Evolutionary conservation across 2,329 filamentous ascomycete species (phyloP).

Genomic region (Sporothrix protearum): DNA sequence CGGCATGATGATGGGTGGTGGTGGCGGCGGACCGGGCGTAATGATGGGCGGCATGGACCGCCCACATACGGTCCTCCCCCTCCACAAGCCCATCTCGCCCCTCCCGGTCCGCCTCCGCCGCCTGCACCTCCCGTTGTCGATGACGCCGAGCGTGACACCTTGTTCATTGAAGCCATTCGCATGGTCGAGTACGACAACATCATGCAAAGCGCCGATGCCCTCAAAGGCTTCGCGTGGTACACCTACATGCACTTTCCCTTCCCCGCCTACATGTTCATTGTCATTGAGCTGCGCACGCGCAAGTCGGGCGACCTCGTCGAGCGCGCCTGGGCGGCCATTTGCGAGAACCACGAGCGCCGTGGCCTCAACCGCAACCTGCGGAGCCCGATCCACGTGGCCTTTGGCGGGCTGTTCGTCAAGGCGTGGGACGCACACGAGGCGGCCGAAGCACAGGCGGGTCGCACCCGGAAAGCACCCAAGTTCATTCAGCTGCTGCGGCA

Average conservation of each 20-base stretch:
- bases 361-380: slow-evolving; percentile 48
- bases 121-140: slow-evolving; percentile 30
- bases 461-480: slow-evolving; percentile 41
- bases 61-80: neutral
- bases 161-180: slow-evolving; percentile 53
- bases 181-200: slow-evolving; percentile 59
- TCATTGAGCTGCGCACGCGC: slow-evolving; percentile 52
- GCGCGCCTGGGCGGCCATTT: slow-evolving; percentile 56
- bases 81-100: neutral
- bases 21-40: neutral
- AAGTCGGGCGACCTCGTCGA: slow-evolving; percentile 55
- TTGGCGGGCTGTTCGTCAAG: slow-evolving; percentile 57
- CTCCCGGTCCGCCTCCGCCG: neutral
- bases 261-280: slow-evolving; percentile 58
- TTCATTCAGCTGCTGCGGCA: slow-evolving; percentile 50
- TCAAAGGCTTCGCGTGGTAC: slow-evolving; percentile 57
- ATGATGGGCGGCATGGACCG: slow-evolving; percentile 2
- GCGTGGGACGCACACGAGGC: slow-evolving; percentile 59
- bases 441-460: slow-evolving; percentile 45
- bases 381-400: slow-evolving; percentile 56
- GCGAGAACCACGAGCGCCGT: slow-evolving; percentile 52
- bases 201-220: slow-evolving; percentile 49
- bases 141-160: slow-evolving; percentile 48
- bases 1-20: neutral
- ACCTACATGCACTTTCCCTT: slow-evolving; percentile 58